Evolutionary conservation across 768 basidiomycete species (phyloP).

Genomic region (Dioszegia aurantiaca): DNA sequence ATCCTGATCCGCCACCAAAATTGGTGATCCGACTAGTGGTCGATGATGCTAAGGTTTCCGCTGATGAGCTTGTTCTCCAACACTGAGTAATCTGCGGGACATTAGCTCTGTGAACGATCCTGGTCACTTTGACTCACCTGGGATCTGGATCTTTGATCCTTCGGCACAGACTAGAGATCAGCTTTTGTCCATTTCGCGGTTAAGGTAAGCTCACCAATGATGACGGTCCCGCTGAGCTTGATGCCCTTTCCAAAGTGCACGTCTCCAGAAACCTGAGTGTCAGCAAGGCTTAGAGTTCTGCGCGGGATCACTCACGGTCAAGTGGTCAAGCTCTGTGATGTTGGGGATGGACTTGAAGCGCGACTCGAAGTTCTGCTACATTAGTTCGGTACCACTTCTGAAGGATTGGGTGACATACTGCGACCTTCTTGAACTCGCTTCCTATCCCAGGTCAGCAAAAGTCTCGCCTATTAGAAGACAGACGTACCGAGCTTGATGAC

Average conservation of each 20-base stretch:
- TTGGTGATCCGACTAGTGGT: conserved; percentile 47
- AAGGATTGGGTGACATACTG: conserved; percentile 25
- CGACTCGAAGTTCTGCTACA: conserved; percentile 75
- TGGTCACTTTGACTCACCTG: conserved; percentile 78
- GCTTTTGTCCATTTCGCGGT: too few species aligned
- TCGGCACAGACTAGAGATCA: conserved; percentile 59
- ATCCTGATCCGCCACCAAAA: not conserved
- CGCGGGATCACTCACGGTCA: conserved; percentile 62
- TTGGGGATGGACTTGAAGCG: conserved; percentile 91
- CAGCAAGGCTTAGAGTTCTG: not conserved
- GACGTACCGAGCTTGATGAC: conserved; percentile 88
- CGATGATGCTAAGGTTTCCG: conserved; percentile 79
- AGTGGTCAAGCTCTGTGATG: conserved; percentile 86
- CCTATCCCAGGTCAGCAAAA: not conserved
- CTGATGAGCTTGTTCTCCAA: conserved; percentile 61
- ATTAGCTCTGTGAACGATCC: too few species aligned
- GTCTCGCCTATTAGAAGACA: not conserved
- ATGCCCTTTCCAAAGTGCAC: conserved; percentile 79
- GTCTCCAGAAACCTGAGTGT: conserved; percentile 61
- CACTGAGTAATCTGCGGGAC: conserved; percentile 7
- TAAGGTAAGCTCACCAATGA: conserved; percentile 59
- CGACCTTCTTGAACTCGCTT: conserved; percentile 84
- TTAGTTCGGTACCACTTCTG: not conserved
- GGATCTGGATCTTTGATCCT: conserved; percentile 75
- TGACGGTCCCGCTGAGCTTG: conserved; percentile 80